phyloP scores from a whole-genome alignment of 1,284 basidiomycete species.

The Puccinia triticina region DNA sequence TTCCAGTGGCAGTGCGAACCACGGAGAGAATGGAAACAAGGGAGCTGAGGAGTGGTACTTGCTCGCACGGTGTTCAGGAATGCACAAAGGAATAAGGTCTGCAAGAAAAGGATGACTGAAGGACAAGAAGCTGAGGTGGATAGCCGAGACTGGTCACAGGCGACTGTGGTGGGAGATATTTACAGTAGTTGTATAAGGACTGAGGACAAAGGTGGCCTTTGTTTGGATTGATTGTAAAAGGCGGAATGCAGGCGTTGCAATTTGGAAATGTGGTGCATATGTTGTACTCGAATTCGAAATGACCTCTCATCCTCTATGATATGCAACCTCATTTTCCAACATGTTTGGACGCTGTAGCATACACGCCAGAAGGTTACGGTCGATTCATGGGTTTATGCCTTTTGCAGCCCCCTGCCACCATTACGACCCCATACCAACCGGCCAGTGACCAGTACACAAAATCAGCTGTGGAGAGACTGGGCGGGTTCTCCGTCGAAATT shows the following conservation, averaged over 20 bases:
- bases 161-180: not conserved
- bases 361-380: not conserved
- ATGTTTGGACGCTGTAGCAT: not conserved
- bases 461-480: not conserved
- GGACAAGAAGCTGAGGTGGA: not conserved
- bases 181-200: not conserved
- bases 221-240: not conserved
- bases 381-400: not conserved
- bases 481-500: not conserved
- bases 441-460: not conserved
- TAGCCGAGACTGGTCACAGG: not conserved
- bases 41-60: not conserved
- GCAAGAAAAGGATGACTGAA: not conserved
- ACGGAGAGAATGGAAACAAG: not conserved
- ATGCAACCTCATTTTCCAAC: not conserved
- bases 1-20: not conserved
- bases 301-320: not conserved
- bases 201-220: conserved; percentile 10
- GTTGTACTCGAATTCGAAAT: not conserved
- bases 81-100: not conserved
- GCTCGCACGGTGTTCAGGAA: conserved; percentile 2
- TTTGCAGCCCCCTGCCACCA: not conserved
- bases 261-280: conserved; percentile 17
- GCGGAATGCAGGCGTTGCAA: conserved; percentile 12
- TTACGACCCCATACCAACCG: not conserved